Evolutionary conservation across 345 rosid species (phyloP).

Genomic region (Atalantia buxifolia): DNA sequence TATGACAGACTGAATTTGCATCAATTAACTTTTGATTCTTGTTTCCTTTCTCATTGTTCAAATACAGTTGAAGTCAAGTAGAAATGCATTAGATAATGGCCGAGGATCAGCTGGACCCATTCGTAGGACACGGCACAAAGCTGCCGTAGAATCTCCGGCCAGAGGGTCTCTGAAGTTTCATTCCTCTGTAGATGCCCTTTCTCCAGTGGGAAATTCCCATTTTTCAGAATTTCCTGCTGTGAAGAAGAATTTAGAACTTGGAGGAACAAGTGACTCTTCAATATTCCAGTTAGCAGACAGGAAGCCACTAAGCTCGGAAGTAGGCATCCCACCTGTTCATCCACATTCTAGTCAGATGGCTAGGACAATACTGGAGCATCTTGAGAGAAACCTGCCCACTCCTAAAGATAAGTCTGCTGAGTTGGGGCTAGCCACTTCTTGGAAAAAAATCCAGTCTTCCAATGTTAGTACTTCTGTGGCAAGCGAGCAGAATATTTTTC

Average conservation of each 20-base stretch:
- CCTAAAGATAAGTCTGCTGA: conserved; percentile 69
- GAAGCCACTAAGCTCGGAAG: conserved; percentile 38
- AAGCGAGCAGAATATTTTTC: conserved; percentile 26
- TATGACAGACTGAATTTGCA: not conserved
- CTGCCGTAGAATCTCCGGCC: conserved; percentile 26
- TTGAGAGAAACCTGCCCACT: conserved; percentile 62
- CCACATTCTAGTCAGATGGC: conserved; percentile 78
- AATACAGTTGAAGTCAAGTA: conserved; percentile 36
- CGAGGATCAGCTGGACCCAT: conserved; percentile 74
- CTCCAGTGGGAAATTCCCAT: conserved; percentile 35
- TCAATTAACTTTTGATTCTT: conserved; percentile 7
- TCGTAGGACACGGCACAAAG: conserved; percentile 47
- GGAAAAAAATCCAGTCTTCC: conserved; percentile 46
- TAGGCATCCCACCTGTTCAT: conserved; percentile 52
- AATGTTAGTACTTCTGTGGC: conserved; percentile 20
- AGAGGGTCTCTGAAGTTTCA: conserved; percentile 39
- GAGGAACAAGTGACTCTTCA: conserved; percentile 37
- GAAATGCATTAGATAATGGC: conserved; percentile 32
- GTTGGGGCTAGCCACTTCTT: conserved; percentile 61
- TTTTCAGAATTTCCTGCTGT: conserved; percentile 27
- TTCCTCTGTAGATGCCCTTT: conserved; percentile 30
- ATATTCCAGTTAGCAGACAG: conserved; percentile 29
- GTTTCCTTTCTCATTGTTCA: conserved; percentile 9
- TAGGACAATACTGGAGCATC: conserved; percentile 71
- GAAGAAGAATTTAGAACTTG: conserved; percentile 42